A percentile compares a stretch with the other conserved stretches of the same genome.
phyloP scores from a whole-genome alignment of 2,329 filamentous ascomycete species.

The Colletotrichum cordylinicola region DNA sequence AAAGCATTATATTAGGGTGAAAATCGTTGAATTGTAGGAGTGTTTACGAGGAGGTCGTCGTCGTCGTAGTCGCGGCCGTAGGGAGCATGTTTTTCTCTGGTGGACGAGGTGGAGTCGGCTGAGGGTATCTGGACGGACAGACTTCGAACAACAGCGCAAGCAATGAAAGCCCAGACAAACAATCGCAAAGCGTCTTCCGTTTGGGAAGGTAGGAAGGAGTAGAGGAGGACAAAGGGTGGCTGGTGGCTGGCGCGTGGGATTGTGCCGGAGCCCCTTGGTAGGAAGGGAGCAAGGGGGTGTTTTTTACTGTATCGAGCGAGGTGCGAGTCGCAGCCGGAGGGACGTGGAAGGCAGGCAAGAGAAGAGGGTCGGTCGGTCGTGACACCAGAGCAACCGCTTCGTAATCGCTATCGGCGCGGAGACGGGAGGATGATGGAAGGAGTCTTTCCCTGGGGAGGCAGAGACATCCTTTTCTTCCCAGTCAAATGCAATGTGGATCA shows the following conservation, averaged over 20 bases:
- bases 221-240: background rate
- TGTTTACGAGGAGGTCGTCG: background rate
- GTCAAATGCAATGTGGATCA: background rate
- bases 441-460: background rate
- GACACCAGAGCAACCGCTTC: background rate
- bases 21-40: conserved; percentile 4
- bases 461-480: background rate
- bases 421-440: background rate
- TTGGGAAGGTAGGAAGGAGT: background rate
- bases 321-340: background rate
- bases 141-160: background rate
- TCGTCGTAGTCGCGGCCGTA: conserved; percentile 1
- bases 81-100: conserved; percentile 6
- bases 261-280: conserved; percentile 12
- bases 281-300: conserved; percentile 11
- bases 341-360: background rate
- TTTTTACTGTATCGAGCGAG: background rate
- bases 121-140: background rate
- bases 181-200: background rate
- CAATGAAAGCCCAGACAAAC: background rate
- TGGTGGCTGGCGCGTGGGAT: conserved; percentile 16
- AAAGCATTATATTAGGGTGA: conserved; percentile 21
- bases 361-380: background rate
- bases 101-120: background rate
- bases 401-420: conserved; percentile 12